These are phyloP conservation scores for Tolypocladium cylindrosporum DNA, from an alignment of 2,329 filamentous ascomycete genomes.

Conservation along the genomic window DNA sequence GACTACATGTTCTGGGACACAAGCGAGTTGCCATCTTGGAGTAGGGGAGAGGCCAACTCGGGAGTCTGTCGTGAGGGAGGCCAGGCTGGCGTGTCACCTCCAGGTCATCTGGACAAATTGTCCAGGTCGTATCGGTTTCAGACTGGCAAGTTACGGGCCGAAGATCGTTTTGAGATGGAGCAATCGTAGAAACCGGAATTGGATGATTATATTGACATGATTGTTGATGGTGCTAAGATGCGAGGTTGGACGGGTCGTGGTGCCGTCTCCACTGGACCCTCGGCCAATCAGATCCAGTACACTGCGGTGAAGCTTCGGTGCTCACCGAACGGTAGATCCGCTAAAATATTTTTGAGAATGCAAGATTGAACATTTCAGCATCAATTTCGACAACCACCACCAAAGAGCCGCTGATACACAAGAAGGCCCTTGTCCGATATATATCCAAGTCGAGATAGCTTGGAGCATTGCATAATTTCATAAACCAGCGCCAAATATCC, in stretches of 20 bases:
- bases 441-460: not conserved
- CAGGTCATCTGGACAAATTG: too few species aligned
- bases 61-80: not conserved
- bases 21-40: not conserved
- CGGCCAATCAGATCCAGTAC: constrained; percentile 5
- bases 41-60: not conserved
- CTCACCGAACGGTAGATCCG: constrained; percentile 1
- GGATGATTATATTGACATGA: not conserved
- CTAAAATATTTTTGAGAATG: constrained; percentile 7
- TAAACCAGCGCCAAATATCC: not conserved
- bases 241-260: not conserved
- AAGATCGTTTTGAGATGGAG: not conserved
- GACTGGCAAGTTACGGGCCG: not conserved
- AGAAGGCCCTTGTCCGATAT: not conserved
- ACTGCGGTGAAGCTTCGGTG: not conserved
- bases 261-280: not conserved
- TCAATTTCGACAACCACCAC: not conserved
- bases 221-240: not conserved
- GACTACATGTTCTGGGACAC: not conserved
- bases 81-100: not conserved
- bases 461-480: too few species aligned
- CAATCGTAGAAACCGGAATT: too few species aligned
- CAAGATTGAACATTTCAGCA: not conserved
- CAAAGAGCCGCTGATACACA: not conserved
- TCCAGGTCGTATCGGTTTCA: not conserved